A percentile compares a stretch with the other conserved stretches of the same genome.
Evolutionary conservation across 73 alveolate species (phyloP).

Genomic region (Uronychia setigera): DNA sequence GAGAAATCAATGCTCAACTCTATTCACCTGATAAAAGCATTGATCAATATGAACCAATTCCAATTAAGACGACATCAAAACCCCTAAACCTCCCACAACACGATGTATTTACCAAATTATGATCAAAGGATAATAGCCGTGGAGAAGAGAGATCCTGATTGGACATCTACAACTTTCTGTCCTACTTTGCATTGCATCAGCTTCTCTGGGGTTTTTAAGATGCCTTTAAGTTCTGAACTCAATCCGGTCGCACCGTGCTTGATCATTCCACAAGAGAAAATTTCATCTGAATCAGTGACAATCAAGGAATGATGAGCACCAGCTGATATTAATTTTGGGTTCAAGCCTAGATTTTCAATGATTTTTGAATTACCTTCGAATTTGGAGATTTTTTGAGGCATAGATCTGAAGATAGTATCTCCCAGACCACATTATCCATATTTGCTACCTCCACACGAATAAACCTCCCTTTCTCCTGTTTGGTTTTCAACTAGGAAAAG

Average conservation of each 20-base stretch:
- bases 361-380: neutral
- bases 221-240: neutral
- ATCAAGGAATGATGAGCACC: constrained; percentile 68
- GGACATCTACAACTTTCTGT: neutral
- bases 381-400: neutral
- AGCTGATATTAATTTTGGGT: constrained; percentile 29
- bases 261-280: constrained; percentile 68
- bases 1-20: neutral
- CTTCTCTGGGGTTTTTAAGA: neutral
- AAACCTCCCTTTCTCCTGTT: neutral
- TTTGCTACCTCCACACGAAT: neutral
- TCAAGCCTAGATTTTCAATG: neutral
- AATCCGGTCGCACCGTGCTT: constrained; percentile 64
- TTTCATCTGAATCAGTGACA: constrained; percentile 43
- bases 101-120: no score
- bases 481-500: neutral
- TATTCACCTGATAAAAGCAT: neutral
- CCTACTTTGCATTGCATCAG: neutral
- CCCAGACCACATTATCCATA: neutral
- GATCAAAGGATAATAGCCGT: no score
- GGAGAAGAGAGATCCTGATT: neutral
- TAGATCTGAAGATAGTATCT: neutral
- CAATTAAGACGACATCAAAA: neutral
- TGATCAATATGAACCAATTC: neutral
- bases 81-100: no score